Conservation (phyloP, 164 flowering plant genomes). For the Chimonanthus praecox region DNA sequence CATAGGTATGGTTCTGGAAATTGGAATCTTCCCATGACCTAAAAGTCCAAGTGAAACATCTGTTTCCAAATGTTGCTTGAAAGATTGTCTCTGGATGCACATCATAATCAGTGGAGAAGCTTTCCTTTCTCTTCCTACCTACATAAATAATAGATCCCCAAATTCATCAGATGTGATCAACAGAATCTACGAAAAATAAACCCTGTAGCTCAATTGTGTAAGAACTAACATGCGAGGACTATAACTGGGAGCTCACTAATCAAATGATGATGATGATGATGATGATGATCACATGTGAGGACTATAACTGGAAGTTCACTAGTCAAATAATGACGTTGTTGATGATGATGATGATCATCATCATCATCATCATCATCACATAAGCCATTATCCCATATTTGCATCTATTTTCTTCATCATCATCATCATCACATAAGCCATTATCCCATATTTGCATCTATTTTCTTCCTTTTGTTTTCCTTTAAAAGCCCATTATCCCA, state of each 20-base stretch:
- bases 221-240: neutral
- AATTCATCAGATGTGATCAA: neutral
- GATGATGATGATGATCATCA: neutral
- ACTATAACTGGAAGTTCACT: neutral
- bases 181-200: neutral
- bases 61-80: slow-evolving; percentile 48
- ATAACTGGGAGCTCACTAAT: neutral
- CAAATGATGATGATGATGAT: neutral
- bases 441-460: no score
- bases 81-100: slow-evolving; percentile 41
- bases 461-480: no score
- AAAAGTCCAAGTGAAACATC: slow-evolving; percentile 54
- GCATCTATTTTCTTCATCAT: no score
- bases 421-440: neutral
- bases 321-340: no score
- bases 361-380: no score
- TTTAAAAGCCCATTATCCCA: no score
- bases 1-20: slow-evolving; percentile 30
- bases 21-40: slow-evolving; percentile 20
- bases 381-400: neutral
- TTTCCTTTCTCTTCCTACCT: slow-evolving; percentile 40
- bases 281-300: neutral
- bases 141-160: slow-evolving; percentile 11
- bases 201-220: neutral
- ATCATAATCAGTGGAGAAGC: slow-evolving; percentile 35